Conservation (phyloP, 2,329 filamentous ascomycete genomes). For the Colletotrichum higginsianum region DNA sequence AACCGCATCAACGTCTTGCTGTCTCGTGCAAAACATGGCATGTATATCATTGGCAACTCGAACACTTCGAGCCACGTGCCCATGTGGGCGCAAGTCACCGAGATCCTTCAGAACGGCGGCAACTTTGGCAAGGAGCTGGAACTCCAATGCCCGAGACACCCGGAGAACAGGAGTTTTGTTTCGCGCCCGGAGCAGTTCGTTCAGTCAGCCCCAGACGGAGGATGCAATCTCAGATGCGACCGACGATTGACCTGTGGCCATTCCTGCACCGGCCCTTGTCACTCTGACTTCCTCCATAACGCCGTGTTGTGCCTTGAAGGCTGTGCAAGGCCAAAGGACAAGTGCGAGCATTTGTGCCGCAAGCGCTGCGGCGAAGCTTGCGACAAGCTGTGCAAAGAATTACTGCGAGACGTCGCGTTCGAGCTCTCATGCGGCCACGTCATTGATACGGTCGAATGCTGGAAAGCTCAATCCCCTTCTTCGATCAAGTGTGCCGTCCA, state of each 20-base stretch:
- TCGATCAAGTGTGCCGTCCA: conserved; percentile 63
- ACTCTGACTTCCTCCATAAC: conserved; percentile 63
- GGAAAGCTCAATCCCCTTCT: conserved; percentile 59
- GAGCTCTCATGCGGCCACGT: conserved; percentile 60
- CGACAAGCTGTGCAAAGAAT: conserved; percentile 53
- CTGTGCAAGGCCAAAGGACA: conserved; percentile 58
- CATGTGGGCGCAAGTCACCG: conserved; percentile 76
- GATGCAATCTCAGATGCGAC: conserved; percentile 68
- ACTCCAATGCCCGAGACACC: conserved; percentile 74
- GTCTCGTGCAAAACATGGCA: conserved; percentile 76
- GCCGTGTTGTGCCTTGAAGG: conserved; percentile 61
- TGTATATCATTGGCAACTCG: conserved; percentile 80
- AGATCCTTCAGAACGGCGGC: conserved; percentile 61
- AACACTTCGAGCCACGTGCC: conserved; percentile 68
- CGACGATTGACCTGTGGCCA: conserved; percentile 65
- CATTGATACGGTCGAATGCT: conserved; percentile 52
- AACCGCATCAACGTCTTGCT: conserved; percentile 81
- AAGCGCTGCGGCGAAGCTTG: conserved; percentile 61
- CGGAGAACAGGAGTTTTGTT: conserved; percentile 64
- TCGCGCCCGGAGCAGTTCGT: conserved; percentile 71
- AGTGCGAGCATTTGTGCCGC: conserved; percentile 62
- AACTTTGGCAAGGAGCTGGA: conserved; percentile 67
- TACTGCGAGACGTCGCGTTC: conserved; percentile 50
- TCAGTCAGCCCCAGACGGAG: conserved; percentile 72
- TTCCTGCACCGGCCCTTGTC: conserved; percentile 61